These are phyloP conservation scores for Pezicula neosporulosa DNA, from an alignment of 2,329 filamentous ascomycete species.

Conservation along the genomic window DNA sequence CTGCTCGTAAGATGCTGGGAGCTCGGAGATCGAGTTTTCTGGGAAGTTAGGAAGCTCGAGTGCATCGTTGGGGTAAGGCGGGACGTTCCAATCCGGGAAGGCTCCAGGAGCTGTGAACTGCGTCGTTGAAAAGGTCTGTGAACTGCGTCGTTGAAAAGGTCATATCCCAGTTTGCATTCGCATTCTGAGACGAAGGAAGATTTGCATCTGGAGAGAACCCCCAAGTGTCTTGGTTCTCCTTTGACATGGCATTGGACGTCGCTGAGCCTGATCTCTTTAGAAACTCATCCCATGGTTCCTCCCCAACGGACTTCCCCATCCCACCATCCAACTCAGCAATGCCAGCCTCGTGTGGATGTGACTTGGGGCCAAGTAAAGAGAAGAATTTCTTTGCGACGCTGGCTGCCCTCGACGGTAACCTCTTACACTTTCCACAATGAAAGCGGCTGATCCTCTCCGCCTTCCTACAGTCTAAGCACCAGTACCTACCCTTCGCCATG, in stretches of 20 bases:
- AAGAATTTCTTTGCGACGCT: constrained; percentile 25
- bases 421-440: constrained; percentile 21
- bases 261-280: neutral
- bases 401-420: constrained; percentile 17
- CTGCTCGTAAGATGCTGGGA: constrained; percentile 4
- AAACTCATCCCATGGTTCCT: neutral
- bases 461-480: constrained; percentile 24
- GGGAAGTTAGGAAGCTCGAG: constrained; percentile 4
- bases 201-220: neutral
- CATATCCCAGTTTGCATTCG: neutral
- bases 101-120: neutral
- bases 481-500: constrained; percentile 22
- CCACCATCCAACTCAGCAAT: neutral
- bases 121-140: no score
- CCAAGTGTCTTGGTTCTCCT: neutral
- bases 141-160: neutral
- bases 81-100: neutral
- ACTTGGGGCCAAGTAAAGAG: constrained; percentile 19
- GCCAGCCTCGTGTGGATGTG: constrained; percentile 7
- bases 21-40: constrained; percentile 2
- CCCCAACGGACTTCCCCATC: neutral
- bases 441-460: constrained; percentile 21
- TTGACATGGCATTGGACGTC: neutral
- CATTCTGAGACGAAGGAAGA: constrained; percentile 2
- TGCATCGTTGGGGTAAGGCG: neutral